Evolutionary conservation across 331 rosid species (phyloP).

Genomic region (Acacia pycnantha): DNA sequence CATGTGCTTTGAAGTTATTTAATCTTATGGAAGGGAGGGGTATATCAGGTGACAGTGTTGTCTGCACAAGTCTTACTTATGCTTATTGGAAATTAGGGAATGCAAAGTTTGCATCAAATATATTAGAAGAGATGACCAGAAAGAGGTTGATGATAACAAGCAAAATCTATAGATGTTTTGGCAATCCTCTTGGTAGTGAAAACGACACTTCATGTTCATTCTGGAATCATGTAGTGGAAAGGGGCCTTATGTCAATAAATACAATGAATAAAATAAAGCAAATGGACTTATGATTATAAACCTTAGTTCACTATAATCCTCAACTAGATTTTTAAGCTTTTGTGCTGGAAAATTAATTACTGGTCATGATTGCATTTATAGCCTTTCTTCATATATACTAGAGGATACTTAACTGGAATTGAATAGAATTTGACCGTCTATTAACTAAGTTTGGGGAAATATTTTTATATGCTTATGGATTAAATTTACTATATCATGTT

Average conservation of each 20-base stretch:
- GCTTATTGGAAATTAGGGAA: slow-evolving; percentile 74
- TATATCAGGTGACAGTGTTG: slow-evolving; percentile 64
- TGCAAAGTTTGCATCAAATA: slow-evolving; percentile 36
- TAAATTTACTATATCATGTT: background rate
- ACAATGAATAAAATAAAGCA: slow-evolving; percentile 53
- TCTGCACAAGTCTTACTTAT: slow-evolving; percentile 67
- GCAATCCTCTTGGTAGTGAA: slow-evolving; percentile 42
- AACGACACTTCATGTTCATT: slow-evolving; percentile 46
- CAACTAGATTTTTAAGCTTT: background rate
- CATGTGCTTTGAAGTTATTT: slow-evolving; percentile 60
- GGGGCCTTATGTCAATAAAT: slow-evolving; percentile 72
- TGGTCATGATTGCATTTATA: background rate
- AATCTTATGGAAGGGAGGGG: slow-evolving; percentile 55
- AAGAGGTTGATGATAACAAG: slow-evolving; percentile 65
- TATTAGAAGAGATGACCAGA: slow-evolving; percentile 65
- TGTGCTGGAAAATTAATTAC: slow-evolving; percentile 20
- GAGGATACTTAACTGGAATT: background rate
- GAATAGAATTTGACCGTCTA: background rate
- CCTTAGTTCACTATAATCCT: background rate
- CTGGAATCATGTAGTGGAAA: slow-evolving; percentile 65
- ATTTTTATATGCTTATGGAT: background rate
- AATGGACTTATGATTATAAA: slow-evolving; percentile 28
- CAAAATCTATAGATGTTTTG: slow-evolving; percentile 64
- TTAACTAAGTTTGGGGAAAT: background rate
- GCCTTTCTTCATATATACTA: background rate